Percentiles rank a stretch among this genome's conserved stretches.
These are phyloP conservation scores for Stagonosporopsis tanaceti DNA, from an alignment of 2,329 filamentous ascomycete genomes.

Conservation along the genomic window DNA sequence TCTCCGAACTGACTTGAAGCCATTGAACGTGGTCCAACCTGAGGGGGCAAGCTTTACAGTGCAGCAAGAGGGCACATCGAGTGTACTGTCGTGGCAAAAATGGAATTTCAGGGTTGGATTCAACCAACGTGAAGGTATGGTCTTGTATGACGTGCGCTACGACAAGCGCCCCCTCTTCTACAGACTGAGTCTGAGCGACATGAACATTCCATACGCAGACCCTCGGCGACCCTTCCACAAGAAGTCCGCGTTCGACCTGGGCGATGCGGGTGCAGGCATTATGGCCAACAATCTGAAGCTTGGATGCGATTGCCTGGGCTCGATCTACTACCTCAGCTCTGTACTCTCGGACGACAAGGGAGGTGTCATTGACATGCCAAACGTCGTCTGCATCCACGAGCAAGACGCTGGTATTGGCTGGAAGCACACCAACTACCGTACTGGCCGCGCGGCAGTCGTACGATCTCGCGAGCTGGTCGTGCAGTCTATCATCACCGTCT, in stretches of 20 bases:
- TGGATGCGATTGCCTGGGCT: slow-evolving; percentile 74
- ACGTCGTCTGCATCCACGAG: slow-evolving; percentile 74
- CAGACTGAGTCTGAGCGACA: slow-evolving; percentile 70
- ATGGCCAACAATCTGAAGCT: slow-evolving; percentile 75
- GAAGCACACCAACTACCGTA: slow-evolving; percentile 77
- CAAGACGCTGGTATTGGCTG: slow-evolving; percentile 74
- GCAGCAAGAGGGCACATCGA: slow-evolving; percentile 61
- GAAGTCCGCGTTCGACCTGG: slow-evolving; percentile 74
- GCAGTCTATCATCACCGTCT: slow-evolving; percentile 74
- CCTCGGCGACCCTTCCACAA: slow-evolving; percentile 73
- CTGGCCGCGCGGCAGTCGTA: slow-evolving; percentile 68
- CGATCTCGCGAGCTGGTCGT: slow-evolving; percentile 72
- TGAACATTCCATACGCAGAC: slow-evolving; percentile 70
- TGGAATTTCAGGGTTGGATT: slow-evolving; percentile 75
- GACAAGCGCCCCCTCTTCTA: slow-evolving; percentile 72
- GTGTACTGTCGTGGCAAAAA: slow-evolving; percentile 70
- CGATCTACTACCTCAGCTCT: slow-evolving; percentile 72
- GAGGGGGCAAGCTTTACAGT: slow-evolving; percentile 70
- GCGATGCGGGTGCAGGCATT: slow-evolving; percentile 70
- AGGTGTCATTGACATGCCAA: slow-evolving; percentile 66
- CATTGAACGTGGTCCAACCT: slow-evolving; percentile 69
- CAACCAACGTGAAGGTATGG: slow-evolving; percentile 73
- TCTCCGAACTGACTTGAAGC: slow-evolving; percentile 68
- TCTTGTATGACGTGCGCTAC: slow-evolving; percentile 72
- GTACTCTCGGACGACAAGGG: slow-evolving; percentile 68